Evolutionary conservation across 2,329 filamentous ascomycete species (phyloP), one percentile per base, ranked within the genome.

Genomic region (Diaporthe longicolla): DNA sequence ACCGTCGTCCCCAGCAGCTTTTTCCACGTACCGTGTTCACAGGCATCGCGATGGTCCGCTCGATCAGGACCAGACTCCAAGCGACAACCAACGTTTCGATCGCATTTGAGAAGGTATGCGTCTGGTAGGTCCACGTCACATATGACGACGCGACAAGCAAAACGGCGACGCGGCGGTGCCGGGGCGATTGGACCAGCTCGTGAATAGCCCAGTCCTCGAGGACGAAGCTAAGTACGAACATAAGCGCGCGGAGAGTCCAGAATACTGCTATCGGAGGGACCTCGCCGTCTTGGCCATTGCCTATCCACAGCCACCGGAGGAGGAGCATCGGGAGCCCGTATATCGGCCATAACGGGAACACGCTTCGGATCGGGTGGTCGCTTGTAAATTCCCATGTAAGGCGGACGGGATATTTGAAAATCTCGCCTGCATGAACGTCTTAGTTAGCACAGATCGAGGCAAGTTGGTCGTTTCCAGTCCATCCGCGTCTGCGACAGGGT

Each of bases 101-200:
- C 76, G 96, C 97, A 84, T 99, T 99, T 76, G 96, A 98, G 83
- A 99, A 98, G 17, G 97, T 98, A 84, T 99, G 97, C 24, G 95
- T 97, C 84, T 99, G 97, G 85, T 96, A 98, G 58, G 96, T 98
- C 96, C 97, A 99, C 63, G 97, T 99, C 78, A 98, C 96, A 84
- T 98, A 99, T 35, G 95, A 98, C 37, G 96, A 98, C 59, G 96
- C 95, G 75, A 98, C 93, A 73, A 99, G 88, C 59, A 97, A 87
- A 58, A 97, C 90, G 13, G 95, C 94, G 72, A 93, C 87, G 78
- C 90, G 90, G 76, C 95, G 92, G 79, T 90, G 87, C 75, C 92
- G 92, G 76, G 91, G 91, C 52, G 93, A 93, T 76, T 92, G 91
- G 72, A 98, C 92, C 76, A 98, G 88, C 83, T 99, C 97, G 85